phyloP scores from a whole-genome alignment of 179 eudicot genomes.

The Sideroxylon spinosum region DNA sequence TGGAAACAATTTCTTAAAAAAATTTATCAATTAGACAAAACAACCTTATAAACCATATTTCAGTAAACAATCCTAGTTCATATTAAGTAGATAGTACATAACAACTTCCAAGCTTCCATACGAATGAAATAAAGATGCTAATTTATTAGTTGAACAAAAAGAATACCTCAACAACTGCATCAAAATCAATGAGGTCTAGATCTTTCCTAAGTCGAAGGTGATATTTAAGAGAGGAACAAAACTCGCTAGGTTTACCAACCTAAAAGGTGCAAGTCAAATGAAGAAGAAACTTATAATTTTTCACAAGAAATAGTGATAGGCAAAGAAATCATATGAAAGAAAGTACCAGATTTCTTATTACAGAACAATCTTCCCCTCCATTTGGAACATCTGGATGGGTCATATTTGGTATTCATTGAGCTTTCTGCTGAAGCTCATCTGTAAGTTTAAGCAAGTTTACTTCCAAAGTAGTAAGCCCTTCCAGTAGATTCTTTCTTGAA shows the following conservation, averaged over 20 bases:
- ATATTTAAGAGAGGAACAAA: slow-evolving; percentile 66
- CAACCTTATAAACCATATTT: not conserved
- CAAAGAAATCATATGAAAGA: slow-evolving; percentile 5
- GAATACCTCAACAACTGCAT: slow-evolving; percentile 87
- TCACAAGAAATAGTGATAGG: not conserved
- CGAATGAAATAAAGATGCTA: not conserved
- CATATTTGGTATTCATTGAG: slow-evolving; percentile 84
- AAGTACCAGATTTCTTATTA: slow-evolving; percentile 61
- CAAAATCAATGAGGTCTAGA: slow-evolving; percentile 84
- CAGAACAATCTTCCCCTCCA: slow-evolving; percentile 77
- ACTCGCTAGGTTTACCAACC: slow-evolving; percentile 65
- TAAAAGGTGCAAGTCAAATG: slow-evolving; percentile 19
- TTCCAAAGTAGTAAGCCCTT: slow-evolving; percentile 61
- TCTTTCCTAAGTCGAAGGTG: slow-evolving; percentile 88
- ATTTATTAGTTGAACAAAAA: slow-evolving; percentile 12
- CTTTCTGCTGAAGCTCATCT: slow-evolving; percentile 86
- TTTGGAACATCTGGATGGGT: slow-evolving; percentile 88
- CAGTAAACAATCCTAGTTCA: slow-evolving; percentile 13
- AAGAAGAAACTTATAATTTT: not conserved
- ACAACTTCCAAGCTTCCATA: slow-evolving; percentile 1
- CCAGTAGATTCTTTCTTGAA: slow-evolving; percentile 81
- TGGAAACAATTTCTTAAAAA: not conserved
- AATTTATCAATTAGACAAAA: not conserved
- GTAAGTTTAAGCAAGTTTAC: slow-evolving; percentile 71
- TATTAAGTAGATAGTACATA: not conserved